A percentile compares a stretch with the other conserved stretches of the same genome.
phyloP scores from a whole-genome alignment of 805 yeast genomes.

The Kazachstania bromeliacearum region DNA sequence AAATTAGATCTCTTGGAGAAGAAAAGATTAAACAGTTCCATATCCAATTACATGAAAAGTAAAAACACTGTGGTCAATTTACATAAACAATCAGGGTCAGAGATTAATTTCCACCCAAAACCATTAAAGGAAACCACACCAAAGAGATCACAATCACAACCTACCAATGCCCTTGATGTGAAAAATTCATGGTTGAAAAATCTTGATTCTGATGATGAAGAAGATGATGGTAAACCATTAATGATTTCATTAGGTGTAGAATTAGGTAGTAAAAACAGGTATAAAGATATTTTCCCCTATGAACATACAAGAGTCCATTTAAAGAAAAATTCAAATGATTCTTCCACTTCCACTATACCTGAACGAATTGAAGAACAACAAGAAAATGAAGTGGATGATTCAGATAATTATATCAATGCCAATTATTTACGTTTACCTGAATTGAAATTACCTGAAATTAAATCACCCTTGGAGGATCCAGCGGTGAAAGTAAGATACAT shows the following conservation, averaged over 20 bases:
- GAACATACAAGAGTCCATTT: slow-evolving; percentile 76
- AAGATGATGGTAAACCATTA: slow-evolving; percentile 21
- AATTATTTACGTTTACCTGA: slow-evolving; percentile 43
- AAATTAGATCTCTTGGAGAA: slow-evolving; percentile 62
- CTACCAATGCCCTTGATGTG: slow-evolving; percentile 4
- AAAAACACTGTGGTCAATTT: background rate
- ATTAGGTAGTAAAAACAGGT: slow-evolving; percentile 71
- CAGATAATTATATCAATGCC: slow-evolving; percentile 75
- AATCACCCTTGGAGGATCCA: too few species aligned
- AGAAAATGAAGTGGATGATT: slow-evolving; percentile 15
- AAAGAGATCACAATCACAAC: slow-evolving; percentile 19
- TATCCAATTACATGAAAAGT: slow-evolving; percentile 5
- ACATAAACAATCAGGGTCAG: slow-evolving; percentile 6
- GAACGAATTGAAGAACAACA: slow-evolving; percentile 3
- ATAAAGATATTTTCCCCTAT: slow-evolving; percentile 80
- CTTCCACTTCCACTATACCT: background rate
- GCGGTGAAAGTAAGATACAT: slow-evolving; percentile 42
- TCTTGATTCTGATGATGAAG: slow-evolving; percentile 15
- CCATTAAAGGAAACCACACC: slow-evolving; percentile 2
- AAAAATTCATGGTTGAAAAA: slow-evolving; percentile 9
- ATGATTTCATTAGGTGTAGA: slow-evolving; percentile 69
- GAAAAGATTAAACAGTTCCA: slow-evolving; percentile 42
- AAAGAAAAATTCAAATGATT: slow-evolving; percentile 13
- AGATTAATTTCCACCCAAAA: background rate
- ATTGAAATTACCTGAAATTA: slow-evolving; percentile 5